A percentile compares a stretch with the other conserved stretches of the same genome.
These are phyloP conservation scores for Chaetomium cochliodes DNA, from an alignment of 495 filamentous ascomycete species.

Conservation along the genomic window DNA sequence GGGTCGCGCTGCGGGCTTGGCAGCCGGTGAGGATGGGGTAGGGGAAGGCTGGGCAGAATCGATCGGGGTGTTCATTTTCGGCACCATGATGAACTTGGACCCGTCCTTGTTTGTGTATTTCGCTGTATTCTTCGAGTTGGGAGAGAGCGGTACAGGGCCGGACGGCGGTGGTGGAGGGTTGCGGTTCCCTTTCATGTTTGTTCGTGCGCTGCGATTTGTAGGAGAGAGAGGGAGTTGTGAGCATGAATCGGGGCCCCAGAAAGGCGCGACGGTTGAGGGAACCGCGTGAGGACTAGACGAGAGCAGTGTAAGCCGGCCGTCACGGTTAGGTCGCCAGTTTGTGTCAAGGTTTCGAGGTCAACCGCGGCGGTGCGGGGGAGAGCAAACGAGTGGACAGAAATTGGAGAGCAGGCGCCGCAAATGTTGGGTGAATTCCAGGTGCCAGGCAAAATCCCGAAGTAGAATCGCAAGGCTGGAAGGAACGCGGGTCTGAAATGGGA, in stretches of 20 bases:
- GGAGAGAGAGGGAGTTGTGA: conserved; percentile 27
- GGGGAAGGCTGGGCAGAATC: conserved; percentile 54
- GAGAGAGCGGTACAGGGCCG: conserved; percentile 37
- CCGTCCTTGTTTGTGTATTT: conserved; percentile 67
- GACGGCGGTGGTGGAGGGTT: conserved; percentile 45
- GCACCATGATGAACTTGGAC: conserved; percentile 65
- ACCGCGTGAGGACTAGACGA: conserved; percentile 15
- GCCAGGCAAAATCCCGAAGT: not conserved
- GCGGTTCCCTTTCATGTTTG: conserved; percentile 54
- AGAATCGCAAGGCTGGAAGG: not conserved
- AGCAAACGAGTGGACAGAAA: not conserved
- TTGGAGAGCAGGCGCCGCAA: not conserved
- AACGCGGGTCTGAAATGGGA: not conserved
- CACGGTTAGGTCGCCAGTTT: not conserved
- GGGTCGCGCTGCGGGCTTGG: conserved; percentile 29
- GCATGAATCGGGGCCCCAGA: conserved; percentile 33
- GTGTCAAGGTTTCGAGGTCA: conserved; percentile 1
- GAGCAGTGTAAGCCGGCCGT: conserved; percentile 18
- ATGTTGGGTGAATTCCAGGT: not conserved
- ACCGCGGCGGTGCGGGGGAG: not conserved
- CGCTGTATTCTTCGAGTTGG: conserved; percentile 48
- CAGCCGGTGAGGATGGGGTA: conserved; percentile 38
- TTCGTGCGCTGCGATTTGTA: conserved; percentile 30
- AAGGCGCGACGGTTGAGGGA: conserved; percentile 13
- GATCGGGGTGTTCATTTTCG: conserved; percentile 53